Base-by-base conservation (phyloP, 768 basidiomycete genomes). In the Suillus subluteus region DNA sequence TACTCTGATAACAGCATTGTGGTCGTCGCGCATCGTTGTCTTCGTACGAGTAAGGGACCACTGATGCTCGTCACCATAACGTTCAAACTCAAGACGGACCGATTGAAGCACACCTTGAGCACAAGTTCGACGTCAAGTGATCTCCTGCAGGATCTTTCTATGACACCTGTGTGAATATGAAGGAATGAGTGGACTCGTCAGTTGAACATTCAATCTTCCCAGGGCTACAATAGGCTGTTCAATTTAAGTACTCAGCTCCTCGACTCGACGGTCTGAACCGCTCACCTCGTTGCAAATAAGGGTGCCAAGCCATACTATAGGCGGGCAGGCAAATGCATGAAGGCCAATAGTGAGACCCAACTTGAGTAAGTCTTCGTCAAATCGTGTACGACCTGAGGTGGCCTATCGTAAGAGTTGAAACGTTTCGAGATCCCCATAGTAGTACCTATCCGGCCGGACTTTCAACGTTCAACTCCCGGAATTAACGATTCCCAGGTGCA, bases 81-180 rank as follows among this genome's bases (percentile, higher is more conserved):
- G 23, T 41, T 41, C 26, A 30, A 43, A 18, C 8, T 21, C 26
- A 43, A 30, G 18, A 61, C 41, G 59, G 26, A 43, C 58, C 58
- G 40, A 15, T 41, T 38, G 41, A 56, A 35, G 15, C 5, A 59
- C 16, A 59, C 23, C 38, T 30, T 6, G 58, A 18, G 13, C 23
- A 41, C 9, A 41, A 40, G 38, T 16, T 16, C 12, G 26, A 61
- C 3, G 26, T 61, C 59, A 43, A 61, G 59, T 43, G 59, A 43
- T 43, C 26, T 43, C 40, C 40, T 12, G 6, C 40, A 21, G 11
- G 23, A 41, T 6, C 26, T 21, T 43, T 43, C 59, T 21, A 12
- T 41, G 59, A 30, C 59, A 61, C 11, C 18, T 43, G 40, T 61
- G 40, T 61, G 26, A 61, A 61, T 18, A 40, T 43, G 40, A 26